Evolutionary conservation across 2,329 filamentous ascomycete genomes (phyloP), one percentile per base, ranked within the genome.

Genomic region (Penicillium sp.): DNA sequence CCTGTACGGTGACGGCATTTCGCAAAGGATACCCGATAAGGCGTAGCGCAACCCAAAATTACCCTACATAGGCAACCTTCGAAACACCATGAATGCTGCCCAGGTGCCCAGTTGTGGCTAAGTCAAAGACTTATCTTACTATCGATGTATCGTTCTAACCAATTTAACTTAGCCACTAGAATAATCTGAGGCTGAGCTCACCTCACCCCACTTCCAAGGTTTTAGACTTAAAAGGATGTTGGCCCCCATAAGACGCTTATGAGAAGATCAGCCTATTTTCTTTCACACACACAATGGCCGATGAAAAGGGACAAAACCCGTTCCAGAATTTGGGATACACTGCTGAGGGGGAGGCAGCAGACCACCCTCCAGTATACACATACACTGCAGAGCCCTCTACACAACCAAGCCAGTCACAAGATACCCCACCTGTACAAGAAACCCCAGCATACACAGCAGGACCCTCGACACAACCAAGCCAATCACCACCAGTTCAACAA

Each of bases 1-100:
- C 12, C 7, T 40, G 7, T n/a, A 13, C 9, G 5, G 33, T 56
- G 35, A 57, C 27, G 35, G 4, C 17, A 54, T 54, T 43, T 57
- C 55, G 50, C 55, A 54, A n/a, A 29, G 55, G 2, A 57, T 57
- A 8, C 55, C 55, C 37, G 55, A 57, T 57, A 23, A 48, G 50
- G 55, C 33, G n/a, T 42, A 56, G 53, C 17, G 46, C n/a, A 37
- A 5, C 23, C n/a, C 13, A 37, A 33, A 25, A 13, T 13, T 35
- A 35, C 15, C 6, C 6, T 17, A 17, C 33, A 17, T 35, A 35
- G 33, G 33, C 21, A 41, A 42, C 33, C 25, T 19, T 27, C 0
- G 27, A 25, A 15, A 23, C 17, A n/a, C 15, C 40, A 19, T n/a
- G 15, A 12, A 33, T 31, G 38, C 19, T 19, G 29, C 9, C 23